Conservation (phyloP, 257 asterid species). For the Rubia yunnanensis region DNA sequence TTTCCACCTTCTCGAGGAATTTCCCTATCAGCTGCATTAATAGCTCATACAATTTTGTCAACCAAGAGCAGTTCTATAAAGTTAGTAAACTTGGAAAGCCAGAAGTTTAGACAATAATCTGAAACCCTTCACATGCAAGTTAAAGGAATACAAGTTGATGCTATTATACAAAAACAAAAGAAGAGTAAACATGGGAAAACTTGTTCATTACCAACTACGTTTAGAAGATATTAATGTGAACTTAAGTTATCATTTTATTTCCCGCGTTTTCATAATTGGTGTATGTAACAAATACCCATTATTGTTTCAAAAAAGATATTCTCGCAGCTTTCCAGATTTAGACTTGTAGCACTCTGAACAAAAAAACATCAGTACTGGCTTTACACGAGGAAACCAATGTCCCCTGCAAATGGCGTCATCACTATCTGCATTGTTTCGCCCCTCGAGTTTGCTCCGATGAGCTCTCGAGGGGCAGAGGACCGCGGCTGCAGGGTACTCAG, state of each 20-base stretch:
- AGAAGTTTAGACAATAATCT: not conserved
- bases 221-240: not conserved
- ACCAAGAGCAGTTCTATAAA: constrained; percentile 9
- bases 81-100: constrained; percentile 1
- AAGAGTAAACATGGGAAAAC: not conserved
- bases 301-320: not conserved
- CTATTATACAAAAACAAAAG: not conserved
- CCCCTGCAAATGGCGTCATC: too few species aligned
- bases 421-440: too few species aligned
- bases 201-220: not conserved
- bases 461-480: too few species aligned
- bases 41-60: constrained; percentile 1
- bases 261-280: not conserved
- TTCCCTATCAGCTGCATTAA: constrained; percentile 77
- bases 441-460: too few species aligned
- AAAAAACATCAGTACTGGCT: not conserved
- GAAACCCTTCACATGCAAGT: not conserved
- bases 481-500: too few species aligned
- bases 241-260: not conserved
- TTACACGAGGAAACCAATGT: not conserved
- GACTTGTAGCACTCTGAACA: not conserved
- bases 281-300: not conserved
- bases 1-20: too few species aligned
- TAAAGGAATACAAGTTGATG: not conserved
- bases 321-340: not conserved